Evolutionary conservation across 768 basidiomycete genomes (phyloP), one percentile per base, ranked within the genome.

Genomic region (Tylopilus balloui): DNA sequence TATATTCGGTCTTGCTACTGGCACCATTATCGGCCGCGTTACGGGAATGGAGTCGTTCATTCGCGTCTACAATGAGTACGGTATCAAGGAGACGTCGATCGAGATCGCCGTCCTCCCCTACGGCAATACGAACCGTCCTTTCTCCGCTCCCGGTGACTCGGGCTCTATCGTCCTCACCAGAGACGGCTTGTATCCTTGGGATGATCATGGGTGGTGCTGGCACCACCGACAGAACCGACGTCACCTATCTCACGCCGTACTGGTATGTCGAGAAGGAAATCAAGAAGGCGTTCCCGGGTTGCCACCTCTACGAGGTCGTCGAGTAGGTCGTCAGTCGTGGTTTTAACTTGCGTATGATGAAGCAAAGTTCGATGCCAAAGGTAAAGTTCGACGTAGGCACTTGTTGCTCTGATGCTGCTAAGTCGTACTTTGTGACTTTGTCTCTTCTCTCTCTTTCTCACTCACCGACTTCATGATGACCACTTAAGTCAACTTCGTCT

Each of bases 51-150:
- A 38, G 29, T 50, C 48, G 1, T 50, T 50, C n/a, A 20, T 4
- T 2, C 42, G 40, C 23, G 2, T 15, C 3, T 32, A 38, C 37
- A 2, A n/a, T 0, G 42, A 24, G 1, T 14, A 50, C 29, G 14
- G 24, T 3, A 50, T 50, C 42, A 19, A 25, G 7, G 0, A 31
- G 6, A 44, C 36, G 17, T 44, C 48, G 3, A 32, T 45, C 2
- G 42, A 44, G 23, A 19, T 50, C n/a, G 48, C 48, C 8, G 15
- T 50, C 42, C 6, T 15, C 3, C n/a, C 48, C 1, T 44, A 50
- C 15, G 19, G 14, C 21, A 32, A 44, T n/a, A 35, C 0, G 17
- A 0, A 20, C 1, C 29, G 48, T 1, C 0, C 20, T 1, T 50
- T 50, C 8, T 50, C 48, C 10, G 42, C 21, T 10, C 8, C 36